phyloP scores from a whole-genome alignment of 2,329 filamentous ascomycete genomes.

The Calcarisporium arbuscula region DNA sequence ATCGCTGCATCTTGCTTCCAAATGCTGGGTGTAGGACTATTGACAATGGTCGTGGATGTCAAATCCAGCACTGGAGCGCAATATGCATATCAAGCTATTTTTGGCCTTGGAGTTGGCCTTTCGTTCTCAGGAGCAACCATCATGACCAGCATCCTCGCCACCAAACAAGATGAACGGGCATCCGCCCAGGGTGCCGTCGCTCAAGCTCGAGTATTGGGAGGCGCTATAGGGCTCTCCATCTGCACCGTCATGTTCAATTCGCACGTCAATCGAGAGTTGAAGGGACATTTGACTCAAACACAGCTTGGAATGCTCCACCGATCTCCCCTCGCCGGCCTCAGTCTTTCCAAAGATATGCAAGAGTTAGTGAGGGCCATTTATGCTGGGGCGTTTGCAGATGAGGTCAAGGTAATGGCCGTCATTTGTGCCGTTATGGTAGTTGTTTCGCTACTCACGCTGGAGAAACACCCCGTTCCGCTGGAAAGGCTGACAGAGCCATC shows the following conservation, averaged over 20 bases:
- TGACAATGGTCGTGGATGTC: constrained; percentile 35
- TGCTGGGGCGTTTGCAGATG: constrained; percentile 37
- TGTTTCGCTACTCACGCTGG: constrained; percentile 37
- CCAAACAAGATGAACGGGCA: constrained; percentile 42
- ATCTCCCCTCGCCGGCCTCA: constrained; percentile 33
- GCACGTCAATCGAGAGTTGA: constrained; percentile 32
- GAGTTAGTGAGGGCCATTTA: constrained; percentile 34
- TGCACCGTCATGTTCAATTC: constrained; percentile 54
- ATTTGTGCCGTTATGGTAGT: constrained; percentile 36
- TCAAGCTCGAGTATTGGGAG: constrained; percentile 54
- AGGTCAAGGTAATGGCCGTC: constrained; percentile 40
- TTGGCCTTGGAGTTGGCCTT: constrained; percentile 54
- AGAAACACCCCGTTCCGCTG: constrained; percentile 33
- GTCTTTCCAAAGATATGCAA: constrained; percentile 25
- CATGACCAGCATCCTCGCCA: constrained; percentile 47
- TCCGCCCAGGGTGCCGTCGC: constrained; percentile 54
- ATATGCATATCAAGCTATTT: constrained; percentile 50
- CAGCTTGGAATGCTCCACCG: constrained; percentile 38
- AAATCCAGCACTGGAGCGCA: constrained; percentile 30
- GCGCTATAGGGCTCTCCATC: constrained; percentile 50
- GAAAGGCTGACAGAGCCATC: constrained; percentile 21
- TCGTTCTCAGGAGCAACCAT: constrained; percentile 52
- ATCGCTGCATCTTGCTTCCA: constrained; percentile 44
- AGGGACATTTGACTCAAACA: constrained; percentile 24
- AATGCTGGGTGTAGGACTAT: constrained; percentile 43